These are phyloP conservation scores for Coemansia sp. DNA, from an alignment of 192 early-diverging fungal genomes.

Conservation along the genomic window DNA sequence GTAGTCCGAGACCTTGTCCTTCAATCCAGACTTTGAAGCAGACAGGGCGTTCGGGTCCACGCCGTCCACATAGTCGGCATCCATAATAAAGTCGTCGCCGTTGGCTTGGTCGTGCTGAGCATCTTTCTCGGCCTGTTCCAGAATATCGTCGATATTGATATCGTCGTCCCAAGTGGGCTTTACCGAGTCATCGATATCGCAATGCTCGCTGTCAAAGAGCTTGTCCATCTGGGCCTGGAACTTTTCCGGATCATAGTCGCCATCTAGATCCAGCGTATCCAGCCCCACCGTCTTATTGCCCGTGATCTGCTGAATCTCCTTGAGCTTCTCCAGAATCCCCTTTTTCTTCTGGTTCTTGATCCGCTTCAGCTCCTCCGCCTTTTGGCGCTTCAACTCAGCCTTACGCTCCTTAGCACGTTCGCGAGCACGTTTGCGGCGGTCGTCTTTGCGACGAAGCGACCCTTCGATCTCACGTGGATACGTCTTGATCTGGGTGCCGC, in stretches of 20 bases:
- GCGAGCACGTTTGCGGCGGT: constrained; percentile 73
- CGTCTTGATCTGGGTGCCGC: constrained; percentile 64
- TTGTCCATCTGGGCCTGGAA: constrained; percentile 84
- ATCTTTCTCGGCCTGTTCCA: constrained; percentile 41
- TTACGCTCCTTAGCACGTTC: constrained; percentile 71
- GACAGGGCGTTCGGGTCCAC: constrained; percentile 12
- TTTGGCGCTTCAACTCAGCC: constrained; percentile 63
- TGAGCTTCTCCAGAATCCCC: constrained; percentile 77
- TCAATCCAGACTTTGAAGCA: constrained; percentile 22
- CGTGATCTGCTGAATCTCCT: constrained; percentile 84
- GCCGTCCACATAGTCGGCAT: constrained; percentile 83
- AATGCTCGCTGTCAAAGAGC: constrained; percentile 56
- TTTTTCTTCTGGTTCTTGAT: constrained; percentile 90
- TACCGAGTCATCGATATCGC: constrained; percentile 52
- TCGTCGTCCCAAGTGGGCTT: constrained; percentile 91
- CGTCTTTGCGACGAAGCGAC: constrained; percentile 79
- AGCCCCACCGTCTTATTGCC: constrained; percentile 69
- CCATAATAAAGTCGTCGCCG: constrained; percentile 85
- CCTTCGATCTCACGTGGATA: constrained; percentile 82
- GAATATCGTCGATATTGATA: constrained; percentile 69
- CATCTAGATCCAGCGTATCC: constrained; percentile 78
- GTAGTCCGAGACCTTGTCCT: constrained; percentile 63
- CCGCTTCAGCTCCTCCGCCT: constrained; percentile 84
- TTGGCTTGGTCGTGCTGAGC: constrained; percentile 14
- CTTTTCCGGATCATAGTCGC: constrained; percentile 87